phyloP scores from a whole-genome alignment of 176 grass and related monocot genomes.

The Canna indica region DNA sequence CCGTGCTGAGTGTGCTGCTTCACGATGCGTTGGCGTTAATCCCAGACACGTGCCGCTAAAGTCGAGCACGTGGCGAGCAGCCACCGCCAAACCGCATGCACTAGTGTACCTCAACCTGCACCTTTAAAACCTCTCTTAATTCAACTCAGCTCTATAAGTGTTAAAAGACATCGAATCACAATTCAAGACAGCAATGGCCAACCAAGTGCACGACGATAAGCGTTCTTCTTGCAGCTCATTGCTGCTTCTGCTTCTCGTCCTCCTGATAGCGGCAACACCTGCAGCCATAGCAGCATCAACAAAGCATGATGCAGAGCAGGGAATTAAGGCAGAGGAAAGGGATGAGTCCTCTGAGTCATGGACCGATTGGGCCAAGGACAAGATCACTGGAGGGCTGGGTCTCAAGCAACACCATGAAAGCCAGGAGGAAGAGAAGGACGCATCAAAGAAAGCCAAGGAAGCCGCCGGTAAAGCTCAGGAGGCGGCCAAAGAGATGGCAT shows the following conservation, averaged over 20 bases:
- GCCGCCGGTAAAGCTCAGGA: conserved; percentile 1
- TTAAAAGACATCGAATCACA: background rate
- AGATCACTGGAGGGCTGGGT: conserved; percentile 57
- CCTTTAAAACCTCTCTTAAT: background rate
- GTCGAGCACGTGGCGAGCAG: background rate
- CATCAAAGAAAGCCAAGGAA: conserved; percentile 38
- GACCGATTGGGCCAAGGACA: conserved; percentile 68
- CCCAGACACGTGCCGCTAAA: background rate
- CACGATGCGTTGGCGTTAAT: background rate
- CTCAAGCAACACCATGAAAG: conserved; percentile 25
- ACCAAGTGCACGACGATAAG: background rate
- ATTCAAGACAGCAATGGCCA: background rate
- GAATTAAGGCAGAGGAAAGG: conserved; percentile 7
- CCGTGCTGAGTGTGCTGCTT: too few relatives aligned
- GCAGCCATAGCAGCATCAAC: conserved; percentile 12
- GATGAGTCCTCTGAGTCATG: conserved; percentile 27
- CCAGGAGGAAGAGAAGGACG: conserved; percentile 42
- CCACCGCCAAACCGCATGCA: background rate
- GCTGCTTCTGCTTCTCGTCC: conserved; percentile 26
- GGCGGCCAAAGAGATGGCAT: conserved; percentile 29
- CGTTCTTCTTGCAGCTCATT: background rate
- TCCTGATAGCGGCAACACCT: conserved; percentile 1
- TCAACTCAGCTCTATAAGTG: too few relatives aligned
- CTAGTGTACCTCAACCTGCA: background rate
- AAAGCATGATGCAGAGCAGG: conserved; percentile 3